Base-by-base conservation (phyloP, 1,284 basidiomycete species). In the Cystobasidiaceae sp. region DNA sequence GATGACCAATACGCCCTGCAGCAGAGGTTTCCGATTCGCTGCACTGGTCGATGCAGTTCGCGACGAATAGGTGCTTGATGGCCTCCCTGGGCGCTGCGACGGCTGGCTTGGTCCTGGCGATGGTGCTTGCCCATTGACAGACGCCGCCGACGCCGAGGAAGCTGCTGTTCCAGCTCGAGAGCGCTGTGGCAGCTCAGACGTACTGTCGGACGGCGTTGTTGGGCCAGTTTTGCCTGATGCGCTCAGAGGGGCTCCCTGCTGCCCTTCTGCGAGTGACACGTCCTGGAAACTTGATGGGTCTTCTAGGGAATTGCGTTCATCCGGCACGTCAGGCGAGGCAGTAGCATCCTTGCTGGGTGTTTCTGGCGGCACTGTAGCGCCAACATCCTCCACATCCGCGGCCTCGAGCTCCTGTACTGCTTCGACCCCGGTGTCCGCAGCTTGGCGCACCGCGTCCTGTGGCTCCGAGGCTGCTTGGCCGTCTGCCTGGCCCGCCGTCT, bases 1-100 rank as follows among this genome's bases (percentile, higher is more conserved):
- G 4, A 88, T 85, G 73, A 97, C 79, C 33, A 81, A 76, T 48
- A 81, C 78, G 0, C 67, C 67, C 33, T 64, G 62, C n/a, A 68
- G 50, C 27, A 68, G 23, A 27, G 66, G 66, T 19, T 64, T 64
- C 15, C 61, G 41, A 8, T 37, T 45, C n/a, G 61, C 48, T 48
- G 61, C 51, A 17, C 49, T 64, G 19, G 46, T 55, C 8, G 61
- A 54, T 11, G 61, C 51, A 25, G 61, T 56, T 21, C 61, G 51
- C 39, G 52, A 27, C n/a, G 61, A 64, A 30, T 64, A 64, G 30
- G 61, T 56, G 1, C 51, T 55, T 8, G 60, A 62, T 13, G 60
- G 39, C 23, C 51, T 46, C 17, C 33, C 52, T 21, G 54, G 41
- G 15, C 54, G 37, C 15, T 17, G 56, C 44, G 9, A 11, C 44